Base-by-base conservation (phyloP, 768 basidiomycete species). In the Lactifluus echinatus region DNA sequence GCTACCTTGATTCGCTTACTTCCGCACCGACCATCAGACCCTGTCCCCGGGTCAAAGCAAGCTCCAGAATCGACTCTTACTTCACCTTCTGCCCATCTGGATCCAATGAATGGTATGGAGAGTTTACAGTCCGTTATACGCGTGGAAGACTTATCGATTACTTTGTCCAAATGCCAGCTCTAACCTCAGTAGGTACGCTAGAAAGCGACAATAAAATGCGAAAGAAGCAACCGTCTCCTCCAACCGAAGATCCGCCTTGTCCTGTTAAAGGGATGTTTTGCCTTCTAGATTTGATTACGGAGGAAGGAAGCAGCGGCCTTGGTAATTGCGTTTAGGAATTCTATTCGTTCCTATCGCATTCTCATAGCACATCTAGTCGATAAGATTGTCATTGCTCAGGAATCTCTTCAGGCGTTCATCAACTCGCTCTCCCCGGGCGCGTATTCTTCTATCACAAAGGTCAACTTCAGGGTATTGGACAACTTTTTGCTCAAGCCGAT, bases 381-480 rank as follows among this genome's bases (percentile, higher is more conserved):
- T 60, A 84, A 84, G 63, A 74, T 84, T 34, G 77, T 83, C 66
- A 82, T 84, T 26, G 71, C 72, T 2, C 79, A 81, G 64, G 69
- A 73, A 3, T 76, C 79, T 1, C 67, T 84, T 8, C 67, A 69
- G 57, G 57, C 68, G 3, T 75, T 83, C 44, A 73, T 79, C 61
- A 78, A 82, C 45, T 65, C 63, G n/a, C 42, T 81, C 12, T 70
- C 62, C 42, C 79, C 81, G 0, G 75, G 78, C 0, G 74, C 83
- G 3, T 83, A 80, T 62, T 55, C 62, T 1, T 77, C 78, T 0
- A 68, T 81, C 47, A 81, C 78, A 1, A 77, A 73, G 58, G 76
- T 84, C 54, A 73, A 83, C 60, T 83, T 84, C 66, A 72, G 73
- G 40, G 65, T 68, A 0, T 70, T 84, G 11, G 82, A 84, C 62